phyloP scores from a whole-genome alignment of 768 basidiomycete genomes.

The Agaricus subrufescens region DNA sequence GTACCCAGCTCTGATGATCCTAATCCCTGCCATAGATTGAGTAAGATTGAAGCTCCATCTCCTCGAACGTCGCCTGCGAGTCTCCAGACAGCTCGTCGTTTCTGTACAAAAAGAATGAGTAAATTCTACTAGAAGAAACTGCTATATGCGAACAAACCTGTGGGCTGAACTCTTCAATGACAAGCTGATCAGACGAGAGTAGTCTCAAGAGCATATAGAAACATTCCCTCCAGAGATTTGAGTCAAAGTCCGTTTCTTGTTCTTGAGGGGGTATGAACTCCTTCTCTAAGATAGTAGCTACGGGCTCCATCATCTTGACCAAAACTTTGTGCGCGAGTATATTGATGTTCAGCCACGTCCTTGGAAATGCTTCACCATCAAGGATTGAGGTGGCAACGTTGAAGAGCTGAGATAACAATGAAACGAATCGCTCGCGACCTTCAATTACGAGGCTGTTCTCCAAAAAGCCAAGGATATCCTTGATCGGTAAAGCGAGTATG shows the following conservation, averaged over 20 bases:
- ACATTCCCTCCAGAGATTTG: constrained; percentile 74
- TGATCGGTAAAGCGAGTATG: constrained; percentile 72
- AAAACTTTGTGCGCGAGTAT: constrained; percentile 84
- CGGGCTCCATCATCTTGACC: constrained; percentile 83
- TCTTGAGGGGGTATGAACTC: constrained; percentile 75
- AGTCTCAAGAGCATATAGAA: constrained; percentile 81
- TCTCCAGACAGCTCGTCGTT: constrained; percentile 93
- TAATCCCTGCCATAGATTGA: constrained; percentile 81
- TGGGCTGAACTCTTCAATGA: constrained; percentile 92
- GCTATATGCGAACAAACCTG: constrained; percentile 49
- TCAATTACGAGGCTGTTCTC: constrained; percentile 84
- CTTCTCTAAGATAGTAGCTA: constrained; percentile 70
- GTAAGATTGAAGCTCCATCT: constrained; percentile 77
- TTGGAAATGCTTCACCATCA: constrained; percentile 84
- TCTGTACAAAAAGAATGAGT: constrained; percentile 38
- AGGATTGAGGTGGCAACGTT: constrained; percentile 77
- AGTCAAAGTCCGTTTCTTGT: constrained; percentile 64
- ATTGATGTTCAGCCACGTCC: constrained; percentile 88
- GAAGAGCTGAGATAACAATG: constrained; percentile 74
- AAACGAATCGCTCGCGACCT: constrained; percentile 73
- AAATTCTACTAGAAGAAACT: neutral
- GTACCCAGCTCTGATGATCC: constrained; percentile 66
- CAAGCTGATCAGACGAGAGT: constrained; percentile 84
- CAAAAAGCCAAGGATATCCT: constrained; percentile 73
- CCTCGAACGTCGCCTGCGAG: constrained; percentile 95